Evolutionary conservation across 192 early-diverging fungal species (phyloP), one percentile per base, ranked within the genome.

Genomic region (Rhizoclosmatium globosum): DNA sequence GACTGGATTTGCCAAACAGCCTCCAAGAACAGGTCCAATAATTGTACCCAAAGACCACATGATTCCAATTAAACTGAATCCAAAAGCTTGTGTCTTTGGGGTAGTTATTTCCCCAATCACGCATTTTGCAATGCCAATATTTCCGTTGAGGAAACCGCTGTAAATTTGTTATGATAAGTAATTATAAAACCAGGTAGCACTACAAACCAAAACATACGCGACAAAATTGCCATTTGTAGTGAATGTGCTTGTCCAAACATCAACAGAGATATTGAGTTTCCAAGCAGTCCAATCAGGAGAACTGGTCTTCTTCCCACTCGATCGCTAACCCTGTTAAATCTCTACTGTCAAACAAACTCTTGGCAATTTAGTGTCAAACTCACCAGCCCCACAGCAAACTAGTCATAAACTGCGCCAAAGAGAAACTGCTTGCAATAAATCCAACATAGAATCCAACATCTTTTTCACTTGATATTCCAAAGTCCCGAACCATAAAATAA

Each of bases 31-130:
- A 0, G 94, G 93, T 1, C 95, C 94, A 42, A 73, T 59, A 47
- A 80, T 80, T 9, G 72, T 80, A 15, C 79, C 79, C 0, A 80
- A 11, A 7, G 62, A 64, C 79, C 79, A 80, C 72, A 80, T 75
- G 57, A 82, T 77, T 65, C 92, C 93, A 82, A 94, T 89, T 39
- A 95, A 58, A 9, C 91, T 86, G 82, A 96, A 96, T 23, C 92
- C 93, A 17, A 89, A 85, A 7, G 91, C 83, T 69, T 92, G 90
- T 80, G 96, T 98, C 0, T 92, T 91, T 2, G 88, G 79, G 76
- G 96, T 95, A 31, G 95, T 92, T 47, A 98, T 91, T 85, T 98
- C 96, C 2, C 92, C 93, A 41, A 97, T 79, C 42, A 94, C 88
- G 21, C 92, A 93, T 78, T 95, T 95, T 44, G 92, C 89, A 17